A percentile compares a stretch with the other conserved stretches of the same genome.
phyloP scores from a whole-genome alignment of 2,329 filamentous ascomycete genomes.

The Rhynchosporium secalis region DNA sequence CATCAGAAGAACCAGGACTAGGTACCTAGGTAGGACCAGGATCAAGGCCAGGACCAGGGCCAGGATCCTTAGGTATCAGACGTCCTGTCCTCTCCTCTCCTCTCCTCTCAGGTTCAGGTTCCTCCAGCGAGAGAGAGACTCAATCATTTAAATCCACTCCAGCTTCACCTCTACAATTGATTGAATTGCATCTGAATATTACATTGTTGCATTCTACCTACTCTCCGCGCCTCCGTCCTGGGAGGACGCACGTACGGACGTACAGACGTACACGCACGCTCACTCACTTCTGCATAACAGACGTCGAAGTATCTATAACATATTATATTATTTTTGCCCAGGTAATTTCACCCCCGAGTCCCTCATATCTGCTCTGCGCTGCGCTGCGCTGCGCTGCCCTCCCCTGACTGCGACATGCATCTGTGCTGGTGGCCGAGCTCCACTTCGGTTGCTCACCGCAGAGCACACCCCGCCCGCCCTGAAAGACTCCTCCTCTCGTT shows the following conservation, averaged over 20 bases:
- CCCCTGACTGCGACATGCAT: background rate
- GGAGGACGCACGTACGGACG: conserved; percentile 12
- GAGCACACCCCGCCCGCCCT: conserved; percentile 28
- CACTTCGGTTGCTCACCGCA: conserved; percentile 11
- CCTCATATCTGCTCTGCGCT: background rate
- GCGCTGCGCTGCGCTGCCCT: background rate
- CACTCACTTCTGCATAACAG: conserved; percentile 10
- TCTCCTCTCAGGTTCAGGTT: background rate
- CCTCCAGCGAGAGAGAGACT: too few species aligned
- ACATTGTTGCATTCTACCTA: conserved; percentile 14
- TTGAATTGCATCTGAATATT: background rate
- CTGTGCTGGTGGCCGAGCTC: background rate
- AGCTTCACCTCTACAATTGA: conserved; percentile 1
- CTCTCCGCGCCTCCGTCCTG: conserved; percentile 14
- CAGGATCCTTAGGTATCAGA: background rate
- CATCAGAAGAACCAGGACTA: too few species aligned
- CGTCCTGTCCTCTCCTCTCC: background rate
- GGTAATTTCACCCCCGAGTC: conserved; percentile 3
- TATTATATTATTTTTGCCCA: conserved; percentile 6
- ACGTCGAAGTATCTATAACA: too few species aligned
- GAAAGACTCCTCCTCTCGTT: conserved; percentile 18
- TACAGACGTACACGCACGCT: too few species aligned
- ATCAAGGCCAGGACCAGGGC: too few species aligned
- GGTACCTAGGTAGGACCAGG: too few species aligned
- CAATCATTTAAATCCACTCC: background rate